Evolutionary conservation across 2,329 filamentous ascomycete genomes (phyloP).

Genomic region (Teratosphaeria nubilosa): DNA sequence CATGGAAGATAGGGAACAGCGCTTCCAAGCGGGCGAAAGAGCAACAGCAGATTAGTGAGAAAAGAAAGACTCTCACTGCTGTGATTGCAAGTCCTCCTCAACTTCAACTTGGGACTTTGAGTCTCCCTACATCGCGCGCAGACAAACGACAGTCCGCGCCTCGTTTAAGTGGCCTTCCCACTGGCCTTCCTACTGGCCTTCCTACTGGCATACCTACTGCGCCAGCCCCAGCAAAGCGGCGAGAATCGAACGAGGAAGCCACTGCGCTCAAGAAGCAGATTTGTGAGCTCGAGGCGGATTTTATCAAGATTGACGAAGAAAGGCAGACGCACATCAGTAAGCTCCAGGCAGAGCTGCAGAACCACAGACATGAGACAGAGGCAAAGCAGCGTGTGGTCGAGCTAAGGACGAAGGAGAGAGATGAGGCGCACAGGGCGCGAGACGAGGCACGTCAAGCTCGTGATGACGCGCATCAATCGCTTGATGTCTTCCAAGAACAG

Average conservation of each 20-base stretch:
- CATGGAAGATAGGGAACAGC: not conserved
- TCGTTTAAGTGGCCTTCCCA: not conserved
- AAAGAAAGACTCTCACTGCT: not conserved
- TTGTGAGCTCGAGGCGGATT: not conserved
- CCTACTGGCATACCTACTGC: not conserved
- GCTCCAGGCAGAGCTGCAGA: not conserved
- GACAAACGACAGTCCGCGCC: not conserved
- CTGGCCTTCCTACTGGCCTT: not conserved
- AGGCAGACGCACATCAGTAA: conserved; percentile 45
- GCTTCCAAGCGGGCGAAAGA: not conserved
- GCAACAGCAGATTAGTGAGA: not conserved
- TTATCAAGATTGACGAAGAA: conserved; percentile 27
- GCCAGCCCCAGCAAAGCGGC: not conserved
- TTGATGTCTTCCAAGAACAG: not conserved
- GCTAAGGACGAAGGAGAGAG: not conserved
- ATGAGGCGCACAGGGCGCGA: not conserved
- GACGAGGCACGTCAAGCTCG: not conserved
- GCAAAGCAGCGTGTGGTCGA: not conserved
- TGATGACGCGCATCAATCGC: not conserved
- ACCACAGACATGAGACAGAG: not conserved
- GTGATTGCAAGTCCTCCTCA: not conserved
- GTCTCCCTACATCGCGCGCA: not conserved
- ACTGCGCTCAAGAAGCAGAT: not conserved
- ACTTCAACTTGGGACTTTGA: not conserved
- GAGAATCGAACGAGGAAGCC: not conserved